These are phyloP conservation scores for Backusella sp. DNA, from an alignment of 192 early-diverging fungal genomes.

Conservation along the genomic window DNA sequence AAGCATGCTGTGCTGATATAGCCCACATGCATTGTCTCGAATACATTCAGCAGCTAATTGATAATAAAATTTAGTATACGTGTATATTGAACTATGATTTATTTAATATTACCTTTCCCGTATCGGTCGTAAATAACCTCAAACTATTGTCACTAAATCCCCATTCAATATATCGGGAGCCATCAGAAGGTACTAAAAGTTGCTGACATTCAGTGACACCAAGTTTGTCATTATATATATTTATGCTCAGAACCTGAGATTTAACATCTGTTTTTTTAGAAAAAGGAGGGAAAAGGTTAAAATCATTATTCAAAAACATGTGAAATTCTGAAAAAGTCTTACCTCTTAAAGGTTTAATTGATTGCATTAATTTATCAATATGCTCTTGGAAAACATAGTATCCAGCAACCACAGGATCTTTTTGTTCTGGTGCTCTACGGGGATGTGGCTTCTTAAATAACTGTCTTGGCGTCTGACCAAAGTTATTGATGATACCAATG, in stretches of 20 bases:
- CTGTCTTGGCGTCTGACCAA: constrained; percentile 94
- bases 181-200: constrained; percentile 42
- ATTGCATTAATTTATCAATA: constrained; percentile 52
- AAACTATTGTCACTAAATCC: constrained; percentile 59
- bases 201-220: constrained; percentile 39
- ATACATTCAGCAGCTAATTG: constrained; percentile 45
- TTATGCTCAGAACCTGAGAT: constrained; percentile 47
- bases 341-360: constrained; percentile 51
- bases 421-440: constrained; percentile 37
- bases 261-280: constrained; percentile 40
- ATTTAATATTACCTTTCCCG: constrained; percentile 40
- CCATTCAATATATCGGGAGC: constrained; percentile 57
- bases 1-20: constrained; percentile 56
- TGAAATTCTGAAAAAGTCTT: background rate
- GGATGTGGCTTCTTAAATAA: constrained; percentile 88
- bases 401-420: constrained; percentile 37
- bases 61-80: background rate
- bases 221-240: constrained; percentile 41
- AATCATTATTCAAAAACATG: background rate
- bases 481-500: constrained; percentile 94
- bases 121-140: constrained; percentile 49
- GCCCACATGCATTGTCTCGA: constrained; percentile 59
- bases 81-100: background rate
- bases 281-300: background rate
- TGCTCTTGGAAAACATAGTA: constrained; percentile 47